These are phyloP conservation scores for Metschnikowia amazonensis DNA, from an alignment of 805 yeast genomes.

Conservation along the genomic window DNA sequence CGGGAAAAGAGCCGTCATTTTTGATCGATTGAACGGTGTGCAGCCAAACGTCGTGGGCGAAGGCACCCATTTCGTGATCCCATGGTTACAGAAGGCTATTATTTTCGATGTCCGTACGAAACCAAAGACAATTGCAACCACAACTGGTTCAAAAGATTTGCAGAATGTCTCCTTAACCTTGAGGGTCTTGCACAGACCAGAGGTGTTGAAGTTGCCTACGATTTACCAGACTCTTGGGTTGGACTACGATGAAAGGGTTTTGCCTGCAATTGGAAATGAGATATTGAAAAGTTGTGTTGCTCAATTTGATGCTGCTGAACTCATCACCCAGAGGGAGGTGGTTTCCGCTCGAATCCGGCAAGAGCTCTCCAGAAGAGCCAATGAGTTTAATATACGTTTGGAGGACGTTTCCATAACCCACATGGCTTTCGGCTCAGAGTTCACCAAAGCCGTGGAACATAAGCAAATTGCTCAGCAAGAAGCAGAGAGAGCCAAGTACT, in stretches of 20 bases:
- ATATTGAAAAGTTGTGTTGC: slow-evolving; percentile 87
- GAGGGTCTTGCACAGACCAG: slow-evolving; percentile 92
- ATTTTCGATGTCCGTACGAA: slow-evolving; percentile 94
- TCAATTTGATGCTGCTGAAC: slow-evolving; percentile 93
- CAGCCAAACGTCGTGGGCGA: slow-evolving; percentile 87
- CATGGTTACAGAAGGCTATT: slow-evolving; percentile 92
- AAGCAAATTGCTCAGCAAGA: slow-evolving; percentile 99
- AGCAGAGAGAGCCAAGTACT: slow-evolving; percentile 91
- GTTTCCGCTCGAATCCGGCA: slow-evolving; percentile 85
- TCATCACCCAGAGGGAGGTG: slow-evolving; percentile 94
- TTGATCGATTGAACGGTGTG: slow-evolving; percentile 88
- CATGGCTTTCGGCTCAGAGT: slow-evolving; percentile 93
- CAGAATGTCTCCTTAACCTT: slow-evolving; percentile 93
- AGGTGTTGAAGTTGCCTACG: slow-evolving; percentile 71
- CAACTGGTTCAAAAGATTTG: slow-evolving; percentile 96
- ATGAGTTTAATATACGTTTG: slow-evolving; percentile 82
- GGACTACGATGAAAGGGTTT: slow-evolving; percentile 92
- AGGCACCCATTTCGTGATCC: slow-evolving; percentile 93
- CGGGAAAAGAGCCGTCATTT: slow-evolving; percentile 92
- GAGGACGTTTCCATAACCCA: slow-evolving; percentile 98
- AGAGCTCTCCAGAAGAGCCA: slow-evolving; percentile 78
- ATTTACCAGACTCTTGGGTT: slow-evolving; percentile 89
- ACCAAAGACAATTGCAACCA: slow-evolving; percentile 91
- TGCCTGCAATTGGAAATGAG: slow-evolving; percentile 91
- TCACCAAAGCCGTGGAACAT: slow-evolving; percentile 97